Conservation (phyloP, 148 eudicot species). For the Tetragonia tetragonoides region DNA sequence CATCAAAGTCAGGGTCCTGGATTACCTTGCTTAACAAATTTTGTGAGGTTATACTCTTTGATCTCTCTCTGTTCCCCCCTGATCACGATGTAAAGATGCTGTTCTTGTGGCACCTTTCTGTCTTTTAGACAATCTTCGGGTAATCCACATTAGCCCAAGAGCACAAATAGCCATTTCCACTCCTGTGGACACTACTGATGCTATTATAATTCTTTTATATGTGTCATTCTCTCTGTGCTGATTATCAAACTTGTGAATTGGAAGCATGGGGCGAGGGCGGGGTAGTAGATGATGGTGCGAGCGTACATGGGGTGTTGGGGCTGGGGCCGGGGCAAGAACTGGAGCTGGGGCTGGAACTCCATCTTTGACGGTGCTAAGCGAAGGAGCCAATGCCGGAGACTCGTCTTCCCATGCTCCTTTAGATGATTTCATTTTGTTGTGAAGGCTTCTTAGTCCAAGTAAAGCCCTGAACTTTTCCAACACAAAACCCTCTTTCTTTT, state of each 20-base stretch:
- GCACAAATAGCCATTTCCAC: slow-evolving; percentile 36
- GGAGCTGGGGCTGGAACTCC: slow-evolving; percentile 33
- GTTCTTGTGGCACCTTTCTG: slow-evolving; percentile 38
- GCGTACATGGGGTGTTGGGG: slow-evolving; percentile 25
- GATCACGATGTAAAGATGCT: slow-evolving; percentile 32
- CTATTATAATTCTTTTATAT: slow-evolving; percentile 32
- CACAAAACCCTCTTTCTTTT: slow-evolving; percentile 27
- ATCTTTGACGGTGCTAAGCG: slow-evolving; percentile 28
- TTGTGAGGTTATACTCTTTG: slow-evolving; percentile 37
- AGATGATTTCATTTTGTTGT: slow-evolving; percentile 16
- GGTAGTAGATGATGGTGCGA: slow-evolving; percentile 28
- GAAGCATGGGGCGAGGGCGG: slow-evolving; percentile 29
- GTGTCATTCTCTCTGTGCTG: slow-evolving; percentile 31
- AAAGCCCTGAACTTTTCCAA: slow-evolving; percentile 64
- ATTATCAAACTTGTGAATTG: slow-evolving; percentile 20
- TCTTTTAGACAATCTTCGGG: slow-evolving; percentile 34
- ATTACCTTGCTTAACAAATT: slow-evolving; percentile 49
- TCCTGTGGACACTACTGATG: slow-evolving; percentile 48
- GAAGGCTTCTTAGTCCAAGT: slow-evolving; percentile 41
- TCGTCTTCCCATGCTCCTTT: slow-evolving; percentile 27
- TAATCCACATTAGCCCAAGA: slow-evolving; percentile 45
- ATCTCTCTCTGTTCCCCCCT: slow-evolving; percentile 34
- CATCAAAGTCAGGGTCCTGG: slow-evolving; percentile 48
- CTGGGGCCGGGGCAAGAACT: slow-evolving; percentile 33
- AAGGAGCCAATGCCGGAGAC: slow-evolving; percentile 64